Evolutionary conservation across 1,139 yeast genomes (phyloP).

Genomic region (Kurtzmaniella quercitrusa): DNA sequence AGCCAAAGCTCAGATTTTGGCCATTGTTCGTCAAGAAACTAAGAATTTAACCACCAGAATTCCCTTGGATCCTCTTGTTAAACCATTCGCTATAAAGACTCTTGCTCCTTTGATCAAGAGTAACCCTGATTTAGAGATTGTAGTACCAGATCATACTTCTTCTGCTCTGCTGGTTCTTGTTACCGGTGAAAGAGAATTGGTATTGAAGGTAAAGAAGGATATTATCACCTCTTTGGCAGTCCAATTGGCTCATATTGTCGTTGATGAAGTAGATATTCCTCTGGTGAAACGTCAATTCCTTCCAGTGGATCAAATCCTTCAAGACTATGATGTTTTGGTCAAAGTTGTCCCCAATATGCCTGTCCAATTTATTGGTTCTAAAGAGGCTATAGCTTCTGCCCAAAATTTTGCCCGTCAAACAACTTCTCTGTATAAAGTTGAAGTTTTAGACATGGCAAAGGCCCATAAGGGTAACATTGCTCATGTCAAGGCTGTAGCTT

Average conservation of each 20-base stretch:
- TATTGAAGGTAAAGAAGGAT: slow-evolving; percentile 43
- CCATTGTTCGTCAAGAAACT: slow-evolving; percentile 74
- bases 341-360: slow-evolving; percentile 41
- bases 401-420: slow-evolving; percentile 52
- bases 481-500: slow-evolving; percentile 74
- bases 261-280: slow-evolving; percentile 41
- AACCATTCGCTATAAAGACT: slow-evolving; percentile 46
- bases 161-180: slow-evolving; percentile 31
- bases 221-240: slow-evolving; percentile 44
- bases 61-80: slow-evolving; percentile 40
- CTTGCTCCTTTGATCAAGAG: slow-evolving; percentile 9
- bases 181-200: slow-evolving; percentile 64
- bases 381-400: slow-evolving; percentile 54
- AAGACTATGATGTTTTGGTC: slow-evolving; percentile 59
- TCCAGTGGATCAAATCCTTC: slow-evolving; percentile 42
- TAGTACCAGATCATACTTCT: slow-evolving; percentile 30
- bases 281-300: slow-evolving; percentile 41
- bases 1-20: slow-evolving; percentile 68
- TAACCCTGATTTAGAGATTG: slow-evolving; percentile 22
- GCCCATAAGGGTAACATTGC: slow-evolving; percentile 78
- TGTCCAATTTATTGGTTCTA: slow-evolving; percentile 65
- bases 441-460: slow-evolving; percentile 72
- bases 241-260: slow-evolving; percentile 33
- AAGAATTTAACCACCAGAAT: slow-evolving; percentile 51
- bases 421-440: slow-evolving; percentile 51